Evolutionary conservation across 805 yeast species (phyloP), one percentile per base, ranked within the genome.

Genomic region (Spathaspora sp.): DNA sequence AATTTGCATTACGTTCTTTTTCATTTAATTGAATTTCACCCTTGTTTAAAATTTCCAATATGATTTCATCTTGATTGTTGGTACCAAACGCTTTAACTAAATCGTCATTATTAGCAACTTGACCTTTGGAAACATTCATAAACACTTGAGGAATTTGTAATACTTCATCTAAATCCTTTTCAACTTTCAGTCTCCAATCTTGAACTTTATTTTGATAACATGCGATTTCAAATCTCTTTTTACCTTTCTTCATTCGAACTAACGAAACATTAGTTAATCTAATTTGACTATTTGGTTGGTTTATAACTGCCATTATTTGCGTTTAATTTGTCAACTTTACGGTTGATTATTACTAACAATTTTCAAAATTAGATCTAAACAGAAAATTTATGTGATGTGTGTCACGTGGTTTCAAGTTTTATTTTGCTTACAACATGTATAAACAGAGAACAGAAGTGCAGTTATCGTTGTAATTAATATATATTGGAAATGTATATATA

Each of bases 151-250:
- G 97, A 49, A 94, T 90, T 66, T 94, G 99, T 38, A 94, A 74
- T 2, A 94, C 99, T 64, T 94, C 99, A 70, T 94, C 98, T 8
- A 94, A 67, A 65, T 94, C 97, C 59, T 89, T 93, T 63, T 94
- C 99, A 6, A 89, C 83, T 52, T 87, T 88, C 55, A 81, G 79
- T 59, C 97, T 78, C 83, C 91, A 94, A 67, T 94, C 99, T 66
- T 93, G 98, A 5, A 94, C 97, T 64, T 94, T 94, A 62, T 94
- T 94, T 63, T 89, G 97, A 67, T 94, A 94, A 64, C 99, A 94
- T 0, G 98, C 98, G 44, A 94, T 80, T 68, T 94, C 99, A 60
- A 91, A 94, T 57, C 97, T 76, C 68, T 89, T 89, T 65, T 89
- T 90, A 42, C 92, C 97, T 66, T 89, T 91, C 61, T 87, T 88